These are phyloP conservation scores for Naumovozyma dairenensis DNA, from an alignment of 805 yeast genomes.

Conservation along the genomic window DNA sequence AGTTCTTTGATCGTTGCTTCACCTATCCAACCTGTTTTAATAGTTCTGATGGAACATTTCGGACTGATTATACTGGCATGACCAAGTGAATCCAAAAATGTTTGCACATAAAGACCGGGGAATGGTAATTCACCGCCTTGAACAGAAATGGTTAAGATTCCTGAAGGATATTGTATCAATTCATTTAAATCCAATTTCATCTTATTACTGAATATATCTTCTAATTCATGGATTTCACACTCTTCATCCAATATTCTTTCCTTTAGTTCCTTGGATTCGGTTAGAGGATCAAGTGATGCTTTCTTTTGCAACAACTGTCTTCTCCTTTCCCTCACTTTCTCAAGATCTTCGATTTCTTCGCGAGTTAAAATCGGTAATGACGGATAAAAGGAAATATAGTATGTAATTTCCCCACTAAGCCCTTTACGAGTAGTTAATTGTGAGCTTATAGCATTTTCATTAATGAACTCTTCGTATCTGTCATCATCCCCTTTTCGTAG, in stretches of 20 bases:
- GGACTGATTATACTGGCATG: slow-evolving; percentile 48
- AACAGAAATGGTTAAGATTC: slow-evolving; percentile 60
- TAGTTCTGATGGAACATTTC: slow-evolving; percentile 28
- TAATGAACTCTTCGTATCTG: slow-evolving; percentile 45
- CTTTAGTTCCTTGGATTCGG: slow-evolving; percentile 15
- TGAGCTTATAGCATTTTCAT: slow-evolving; percentile 45
- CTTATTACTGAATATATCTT: slow-evolving; percentile 32
- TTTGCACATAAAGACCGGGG: slow-evolving; percentile 54
- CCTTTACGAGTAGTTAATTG: slow-evolving; percentile 60
- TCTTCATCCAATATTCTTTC: slow-evolving; percentile 20
- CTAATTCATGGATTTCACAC: slow-evolving; percentile 23
- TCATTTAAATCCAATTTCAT: slow-evolving; percentile 46
- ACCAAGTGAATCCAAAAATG: slow-evolving; percentile 61
- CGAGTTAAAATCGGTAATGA: slow-evolving; percentile 60
- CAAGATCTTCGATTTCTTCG: slow-evolving; percentile 51
- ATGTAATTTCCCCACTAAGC: slow-evolving; percentile 66
- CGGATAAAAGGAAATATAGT: slow-evolving; percentile 72
- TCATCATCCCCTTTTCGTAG: slow-evolving; percentile 53
- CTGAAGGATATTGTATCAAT: slow-evolving; percentile 48
- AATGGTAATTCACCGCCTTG: slow-evolving; percentile 43
- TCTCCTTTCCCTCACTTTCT: slow-evolving; percentile 30
- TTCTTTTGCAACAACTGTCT: slow-evolving; percentile 25
- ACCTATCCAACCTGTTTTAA: slow-evolving; percentile 39
- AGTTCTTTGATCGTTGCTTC: slow-evolving; percentile 64
- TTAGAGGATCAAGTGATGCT: slow-evolving; percentile 26